Conservation (phyloP, 176 grass and related monocot species). For the Eleusine indica region DNA sequence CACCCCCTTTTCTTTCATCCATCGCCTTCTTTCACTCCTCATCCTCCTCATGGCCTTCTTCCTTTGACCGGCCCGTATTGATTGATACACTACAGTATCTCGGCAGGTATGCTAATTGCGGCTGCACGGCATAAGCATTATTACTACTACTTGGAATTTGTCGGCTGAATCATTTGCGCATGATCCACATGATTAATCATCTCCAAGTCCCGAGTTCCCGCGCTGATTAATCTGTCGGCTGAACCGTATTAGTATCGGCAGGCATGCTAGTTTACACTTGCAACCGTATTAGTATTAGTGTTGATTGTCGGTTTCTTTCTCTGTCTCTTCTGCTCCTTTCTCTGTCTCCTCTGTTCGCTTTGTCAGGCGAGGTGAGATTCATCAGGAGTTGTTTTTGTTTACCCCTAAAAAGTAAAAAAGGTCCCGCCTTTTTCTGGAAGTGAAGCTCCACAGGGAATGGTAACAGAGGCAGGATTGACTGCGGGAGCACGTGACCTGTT, state of each 20-base stretch:
- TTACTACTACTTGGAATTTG: not conserved
- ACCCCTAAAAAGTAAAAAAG: not conserved
- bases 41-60: not conserved
- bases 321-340: not conserved
- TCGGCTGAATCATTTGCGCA: slow-evolving; percentile 28
- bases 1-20: not conserved
- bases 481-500: not conserved
- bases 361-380: not conserved
- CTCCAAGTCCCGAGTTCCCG: not conserved
- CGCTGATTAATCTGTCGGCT: not conserved
- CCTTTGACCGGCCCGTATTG: slow-evolving; percentile 22
- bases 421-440: not conserved
- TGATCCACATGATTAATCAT: not conserved
- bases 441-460: not conserved
- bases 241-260: not conserved
- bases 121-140: not conserved
- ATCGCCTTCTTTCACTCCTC: not conserved
- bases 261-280: not conserved
- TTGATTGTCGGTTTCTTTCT: not conserved
- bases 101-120: slow-evolving; percentile 32
- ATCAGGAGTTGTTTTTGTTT: not conserved
- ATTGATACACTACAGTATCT: not conserved
- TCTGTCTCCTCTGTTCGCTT: not conserved
- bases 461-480: not conserved
- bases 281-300: too few relatives aligned